Evolutionary conservation across 1,139 yeast species (phyloP).

Genomic region (Zygosaccharomyces pseudobailii): DNA sequence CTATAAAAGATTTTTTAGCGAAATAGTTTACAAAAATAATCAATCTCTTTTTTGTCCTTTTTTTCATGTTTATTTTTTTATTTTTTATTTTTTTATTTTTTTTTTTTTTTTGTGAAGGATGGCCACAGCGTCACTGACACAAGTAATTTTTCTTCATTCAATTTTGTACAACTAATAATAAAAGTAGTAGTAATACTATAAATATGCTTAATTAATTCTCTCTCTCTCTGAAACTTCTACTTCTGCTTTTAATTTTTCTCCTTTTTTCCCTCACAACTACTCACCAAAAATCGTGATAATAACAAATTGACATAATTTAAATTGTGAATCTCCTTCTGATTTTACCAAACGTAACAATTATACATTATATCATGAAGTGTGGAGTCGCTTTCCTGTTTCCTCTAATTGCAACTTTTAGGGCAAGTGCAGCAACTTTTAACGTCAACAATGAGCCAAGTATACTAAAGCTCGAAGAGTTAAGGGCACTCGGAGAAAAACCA

Average conservation of each 20-base stretch:
- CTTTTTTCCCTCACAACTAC: neutral
- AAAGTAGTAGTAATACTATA: neutral
- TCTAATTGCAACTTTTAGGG: neutral
- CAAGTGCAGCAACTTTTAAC: neutral
- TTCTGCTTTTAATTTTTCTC: neutral
- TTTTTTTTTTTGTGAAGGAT: neutral
- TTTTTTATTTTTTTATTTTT: no score
- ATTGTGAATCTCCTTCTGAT: no score
- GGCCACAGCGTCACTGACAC: neutral
- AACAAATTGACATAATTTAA: no score
- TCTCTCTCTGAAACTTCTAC: neutral
- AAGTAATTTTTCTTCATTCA: neutral
- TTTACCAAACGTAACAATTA: neutral
- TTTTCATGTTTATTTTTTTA: no score
- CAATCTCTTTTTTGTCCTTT: neutral
- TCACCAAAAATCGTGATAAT: no score
- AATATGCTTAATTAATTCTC: neutral
- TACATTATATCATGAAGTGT: conserved; percentile 4
- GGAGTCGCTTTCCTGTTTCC: conserved; percentile 4
- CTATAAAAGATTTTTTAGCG: conserved; percentile 20
- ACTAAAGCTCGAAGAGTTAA: conserved; percentile 1
- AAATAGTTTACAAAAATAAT: conserved; percentile 5
- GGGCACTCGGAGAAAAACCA: conserved; percentile 6
- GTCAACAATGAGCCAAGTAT: neutral
- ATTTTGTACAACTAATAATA: neutral